phyloP scores from a whole-genome alignment of 208 protist genomes.

The Borovskyia barvae region DNA sequence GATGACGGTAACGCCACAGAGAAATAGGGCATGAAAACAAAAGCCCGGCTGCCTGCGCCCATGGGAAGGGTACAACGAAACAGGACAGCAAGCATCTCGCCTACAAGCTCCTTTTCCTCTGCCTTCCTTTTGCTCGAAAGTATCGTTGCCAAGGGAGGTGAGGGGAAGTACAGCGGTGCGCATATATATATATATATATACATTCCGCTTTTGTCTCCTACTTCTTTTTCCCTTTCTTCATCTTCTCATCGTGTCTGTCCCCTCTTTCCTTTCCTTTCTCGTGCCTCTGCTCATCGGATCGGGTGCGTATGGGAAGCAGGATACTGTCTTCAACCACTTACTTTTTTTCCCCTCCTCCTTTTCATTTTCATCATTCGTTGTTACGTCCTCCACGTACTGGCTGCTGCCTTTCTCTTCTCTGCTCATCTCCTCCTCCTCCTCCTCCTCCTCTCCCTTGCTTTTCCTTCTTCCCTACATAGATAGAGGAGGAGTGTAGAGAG shows the following conservation, averaged over 20 bases:
- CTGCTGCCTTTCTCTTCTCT: background rate
- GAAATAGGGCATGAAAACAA: too few species aligned
- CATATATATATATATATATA: background rate
- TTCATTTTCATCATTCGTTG: background rate
- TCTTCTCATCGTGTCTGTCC: background rate
- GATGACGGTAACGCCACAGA: too few species aligned
- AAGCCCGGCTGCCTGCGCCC: too few species aligned
- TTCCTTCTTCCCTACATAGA: too few species aligned
- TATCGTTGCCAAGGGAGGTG: too few species aligned
- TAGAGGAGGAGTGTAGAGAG: too few species aligned
- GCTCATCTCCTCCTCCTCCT: too few species aligned
- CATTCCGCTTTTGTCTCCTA: background rate
- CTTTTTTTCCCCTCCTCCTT: background rate
- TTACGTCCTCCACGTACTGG: background rate
- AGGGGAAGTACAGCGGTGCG: too few species aligned
- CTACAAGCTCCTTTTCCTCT: conserved; percentile 5
- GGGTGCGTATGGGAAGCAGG: background rate
- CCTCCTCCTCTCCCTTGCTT: too few species aligned
- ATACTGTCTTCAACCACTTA: background rate
- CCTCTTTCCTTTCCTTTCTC: conserved; percentile 4
- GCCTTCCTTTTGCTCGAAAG: background rate
- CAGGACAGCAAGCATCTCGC: background rate
- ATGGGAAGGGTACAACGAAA: too few species aligned
- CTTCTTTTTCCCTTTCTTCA: background rate
- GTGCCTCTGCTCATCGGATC: background rate